These are phyloP conservation scores for Daldinia sp. DNA, from an alignment of 2,329 filamentous ascomycete species.

Conservation along the genomic window DNA sequence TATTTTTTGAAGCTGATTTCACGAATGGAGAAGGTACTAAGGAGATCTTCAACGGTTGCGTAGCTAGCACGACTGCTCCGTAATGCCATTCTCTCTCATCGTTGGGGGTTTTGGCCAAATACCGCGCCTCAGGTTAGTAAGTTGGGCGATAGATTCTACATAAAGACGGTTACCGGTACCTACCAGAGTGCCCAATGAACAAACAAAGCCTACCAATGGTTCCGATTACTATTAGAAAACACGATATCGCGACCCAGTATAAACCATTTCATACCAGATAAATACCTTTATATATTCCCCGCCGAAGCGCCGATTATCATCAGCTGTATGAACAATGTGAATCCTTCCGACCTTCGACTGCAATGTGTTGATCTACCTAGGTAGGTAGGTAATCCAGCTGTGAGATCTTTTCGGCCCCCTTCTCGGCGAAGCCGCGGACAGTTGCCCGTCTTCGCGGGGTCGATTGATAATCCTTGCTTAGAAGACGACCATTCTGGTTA, in stretches of 20 bases:
- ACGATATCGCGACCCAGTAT: no score
- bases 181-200: no score
- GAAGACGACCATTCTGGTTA: slow-evolving; percentile 19
- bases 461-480: slow-evolving; percentile 16
- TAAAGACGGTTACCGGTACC: no score
- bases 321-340: neutral
- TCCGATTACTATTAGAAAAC: no score
- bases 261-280: no score
- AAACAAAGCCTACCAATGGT: no score
- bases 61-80: slow-evolving; percentile 18
- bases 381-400: neutral
- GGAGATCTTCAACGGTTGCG: slow-evolving; percentile 19
- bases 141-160: no score
- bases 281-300: neutral
- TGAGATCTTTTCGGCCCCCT: neutral
- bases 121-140: no score
- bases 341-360: neutral
- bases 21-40: slow-evolving; percentile 30
- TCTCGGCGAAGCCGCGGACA: neutral
- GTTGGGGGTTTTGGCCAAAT: no score
- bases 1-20: neutral
- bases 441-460: slow-evolving; percentile 18
- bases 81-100: slow-evolving; percentile 1
- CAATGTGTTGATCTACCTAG: neutral
- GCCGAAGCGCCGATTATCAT: neutral